Evolutionary conservation across 1,284 basidiomycete genomes (phyloP).

Genomic region (Tremellales sp.): DNA sequence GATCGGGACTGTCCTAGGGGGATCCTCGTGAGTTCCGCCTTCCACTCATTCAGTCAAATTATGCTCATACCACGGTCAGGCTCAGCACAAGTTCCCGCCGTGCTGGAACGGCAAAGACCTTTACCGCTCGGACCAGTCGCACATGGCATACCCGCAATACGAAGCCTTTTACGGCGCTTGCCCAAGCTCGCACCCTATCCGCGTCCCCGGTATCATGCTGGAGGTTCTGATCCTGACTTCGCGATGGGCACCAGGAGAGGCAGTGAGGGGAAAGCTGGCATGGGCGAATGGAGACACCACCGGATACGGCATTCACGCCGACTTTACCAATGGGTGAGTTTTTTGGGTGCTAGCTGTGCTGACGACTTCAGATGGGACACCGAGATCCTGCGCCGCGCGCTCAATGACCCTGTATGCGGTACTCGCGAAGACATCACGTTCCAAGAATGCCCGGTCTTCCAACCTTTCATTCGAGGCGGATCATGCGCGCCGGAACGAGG

Average conservation of each 20-base stretch:
- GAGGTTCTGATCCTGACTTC: constrained; percentile 30
- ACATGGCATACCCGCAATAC: constrained; percentile 29
- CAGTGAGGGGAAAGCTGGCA: constrained; percentile 26
- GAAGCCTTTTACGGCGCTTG: constrained; percentile 19
- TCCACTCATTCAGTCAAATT: not conserved
- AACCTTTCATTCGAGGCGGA: constrained; percentile 9
- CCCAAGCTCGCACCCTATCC: constrained; percentile 34
- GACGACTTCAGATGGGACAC: constrained; percentile 27
- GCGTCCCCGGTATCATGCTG: constrained; percentile 34
- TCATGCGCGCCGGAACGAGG: constrained; percentile 24
- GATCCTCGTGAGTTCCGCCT: constrained; percentile 18
- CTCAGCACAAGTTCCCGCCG: constrained; percentile 19
- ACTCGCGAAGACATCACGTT: constrained; percentile 10
- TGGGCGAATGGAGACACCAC: constrained; percentile 45
- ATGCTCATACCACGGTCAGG: not conserved
- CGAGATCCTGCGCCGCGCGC: constrained; percentile 20
- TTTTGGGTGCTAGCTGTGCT: not conserved
- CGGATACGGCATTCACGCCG: constrained; percentile 36
- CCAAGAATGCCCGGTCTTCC: constrained; percentile 20
- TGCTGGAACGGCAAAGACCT: constrained; percentile 40
- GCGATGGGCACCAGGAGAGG: constrained; percentile 14
- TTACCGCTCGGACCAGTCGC: constrained; percentile 25
- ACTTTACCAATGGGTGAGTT: constrained; percentile 23
- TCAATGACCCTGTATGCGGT: constrained; percentile 26
- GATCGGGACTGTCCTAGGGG: constrained; percentile 27